Evolutionary conservation across 108 stramenopile species (phyloP), one percentile per base, ranked within the genome.

Genomic region (Pseudonitzschia delicatissima): DNA sequence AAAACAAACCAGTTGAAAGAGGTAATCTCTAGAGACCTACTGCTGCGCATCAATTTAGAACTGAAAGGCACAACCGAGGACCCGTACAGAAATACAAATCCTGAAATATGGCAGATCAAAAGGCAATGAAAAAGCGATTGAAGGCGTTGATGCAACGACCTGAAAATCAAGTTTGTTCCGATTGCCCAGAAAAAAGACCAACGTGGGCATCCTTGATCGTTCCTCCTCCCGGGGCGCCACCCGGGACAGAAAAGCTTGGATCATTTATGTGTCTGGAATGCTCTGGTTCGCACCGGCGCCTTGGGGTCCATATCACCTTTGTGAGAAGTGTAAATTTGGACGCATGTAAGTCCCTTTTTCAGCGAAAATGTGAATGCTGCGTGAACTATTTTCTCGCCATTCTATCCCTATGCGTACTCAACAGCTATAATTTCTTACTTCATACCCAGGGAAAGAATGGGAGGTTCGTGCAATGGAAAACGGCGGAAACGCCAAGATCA

Each of bases 261-360:
- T 87, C 97, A 25, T 98, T 99, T 81, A 93, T 94, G 64, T 99
- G 99, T 79, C 84, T 98, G 65, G 98, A 99, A 73, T 99, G 99
- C 74, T 95, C 95, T 45, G 98, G 97, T 39, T 93, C 94, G 36
- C 99, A 99, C 82, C 93, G 99, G 15, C 85, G 94, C 28, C 76
- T 99, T 66, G 99, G 99, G 28, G 96, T 97, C 11, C 99, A 99
- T 67, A 96, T 99, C 62, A 87, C 86, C 39, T 99, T 98, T 78
- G 99, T 99, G 13, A 78, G 99, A 48, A 92, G 87, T 69, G 73
- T 97, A 48, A 95, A 92, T 81, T 74, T 95, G 48, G 94, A 95
- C 78, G 77, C 82, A 26, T 95, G 94, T 91, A 72, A 80, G 90
- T 40, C 15, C 23, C 15, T 15, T 57, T 33, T 57, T 23, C 9